Evolutionary conservation across 306 rosid genomes (phyloP).

Genomic region (Lathyrus sativus): DNA sequence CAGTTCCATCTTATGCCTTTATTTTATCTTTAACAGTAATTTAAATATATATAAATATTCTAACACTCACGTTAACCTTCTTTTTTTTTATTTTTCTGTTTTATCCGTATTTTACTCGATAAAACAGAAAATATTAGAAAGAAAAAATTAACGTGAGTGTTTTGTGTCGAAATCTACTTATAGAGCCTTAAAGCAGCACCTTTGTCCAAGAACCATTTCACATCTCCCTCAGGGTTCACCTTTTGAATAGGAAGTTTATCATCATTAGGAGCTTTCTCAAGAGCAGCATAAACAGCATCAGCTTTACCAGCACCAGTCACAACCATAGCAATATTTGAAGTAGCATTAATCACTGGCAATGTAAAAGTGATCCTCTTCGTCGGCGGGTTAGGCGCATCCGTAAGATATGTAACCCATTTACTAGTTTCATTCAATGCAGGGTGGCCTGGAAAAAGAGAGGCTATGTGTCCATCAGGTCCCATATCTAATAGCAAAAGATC

Average conservation of each 20-base stretch:
- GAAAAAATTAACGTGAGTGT: not conserved
- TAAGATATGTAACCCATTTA: slow-evolving; percentile 70
- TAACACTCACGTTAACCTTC: no score
- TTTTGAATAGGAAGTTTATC: slow-evolving; percentile 57
- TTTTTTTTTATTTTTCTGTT: not conserved
- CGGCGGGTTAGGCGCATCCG: slow-evolving; percentile 76
- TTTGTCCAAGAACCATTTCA: slow-evolving; percentile 81
- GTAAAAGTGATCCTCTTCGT: slow-evolving; percentile 77
- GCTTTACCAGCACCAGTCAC: slow-evolving; percentile 73
- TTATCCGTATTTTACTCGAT: not conserved
- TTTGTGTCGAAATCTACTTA: slow-evolving; percentile 4
- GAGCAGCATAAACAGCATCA: slow-evolving; percentile 57
- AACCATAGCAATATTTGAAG: slow-evolving; percentile 68
- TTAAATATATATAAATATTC: not conserved
- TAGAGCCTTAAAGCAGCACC: slow-evolving; percentile 76
- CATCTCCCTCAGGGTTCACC: slow-evolving; percentile 67
- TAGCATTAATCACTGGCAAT: slow-evolving; percentile 68
- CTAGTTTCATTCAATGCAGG: slow-evolving; percentile 53
- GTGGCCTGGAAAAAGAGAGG: slow-evolving; percentile 74
- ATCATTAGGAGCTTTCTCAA: slow-evolving; percentile 41
- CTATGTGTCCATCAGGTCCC: slow-evolving; percentile 95
- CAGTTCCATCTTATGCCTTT: slow-evolving; percentile 13
- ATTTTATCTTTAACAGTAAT: not conserved
- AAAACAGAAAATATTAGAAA: not conserved
- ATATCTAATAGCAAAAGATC: slow-evolving; percentile 79